Evolutionary conservation across 371 early-diverging fungal species (phyloP), one percentile per base, ranked within the genome.

Genomic region (Mucor irregularis): DNA sequence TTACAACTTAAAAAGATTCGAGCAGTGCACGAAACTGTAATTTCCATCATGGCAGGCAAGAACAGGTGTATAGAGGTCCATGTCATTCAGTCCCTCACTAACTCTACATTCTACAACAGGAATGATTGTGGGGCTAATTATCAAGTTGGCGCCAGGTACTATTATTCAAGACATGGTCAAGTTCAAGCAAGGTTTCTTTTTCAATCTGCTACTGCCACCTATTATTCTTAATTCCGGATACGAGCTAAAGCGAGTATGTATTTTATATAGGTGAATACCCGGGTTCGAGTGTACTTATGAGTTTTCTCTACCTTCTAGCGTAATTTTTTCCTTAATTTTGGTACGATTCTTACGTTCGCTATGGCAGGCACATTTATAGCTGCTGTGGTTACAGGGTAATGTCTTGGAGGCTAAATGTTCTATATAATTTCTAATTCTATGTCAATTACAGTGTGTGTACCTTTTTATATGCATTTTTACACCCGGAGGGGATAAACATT

Each of bases 181-280:
- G 25, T 97, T 97, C 58, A 90, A 95, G 57, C 88, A 91, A 68
- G 82, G 89, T 0, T 88, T 91, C 49, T 97, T 97, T 61, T 96
- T 96, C 81, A 97, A 96, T 66, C 68, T 97, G 52, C 67, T 97
- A 5, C 83, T 97, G 40, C 98, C 98, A 21, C 98, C 98, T 4
- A 95, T 97, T 61, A 96, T 97, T 62, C 78, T 97, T 19, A 91
- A 95, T 68, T 94, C 94, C 14, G 96, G 96, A 1, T 97, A 93
- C 64, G 93, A 93, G 47, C 76, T 97, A 78, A 92, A 96, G 62
- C 78, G 86, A 67, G 87, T 84, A 77, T 38, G 66, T 50, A 16
- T 10, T 28, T 7, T n/a, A 33, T 25, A 29, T 38, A 26, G 4
- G 9, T 35, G 13, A 11, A 22, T 2, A 31, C 11, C 33, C 35